Conservation (phyloP, 108 stramenopile genomes). For the Cyclostephanos invisitatus region DNA sequence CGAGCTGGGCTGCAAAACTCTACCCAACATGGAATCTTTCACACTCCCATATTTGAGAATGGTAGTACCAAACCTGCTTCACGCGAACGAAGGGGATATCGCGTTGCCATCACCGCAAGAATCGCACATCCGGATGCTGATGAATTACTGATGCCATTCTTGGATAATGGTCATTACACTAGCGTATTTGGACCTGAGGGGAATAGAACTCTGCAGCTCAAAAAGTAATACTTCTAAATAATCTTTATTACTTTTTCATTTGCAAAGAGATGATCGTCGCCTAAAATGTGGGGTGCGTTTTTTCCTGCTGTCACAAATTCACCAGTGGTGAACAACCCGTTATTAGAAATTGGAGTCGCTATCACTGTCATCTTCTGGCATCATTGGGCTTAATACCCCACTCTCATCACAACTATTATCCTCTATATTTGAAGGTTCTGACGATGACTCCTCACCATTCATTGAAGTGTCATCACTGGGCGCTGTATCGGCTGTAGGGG, state of each 20-base stretch:
- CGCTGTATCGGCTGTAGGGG: constrained; percentile 19
- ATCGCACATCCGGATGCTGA: constrained; percentile 13
- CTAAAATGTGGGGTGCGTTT: no score
- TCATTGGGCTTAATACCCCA: constrained; percentile 18
- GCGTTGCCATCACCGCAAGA: constrained; percentile 31
- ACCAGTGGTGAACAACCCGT: no score
- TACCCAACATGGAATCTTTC: constrained; percentile 34
- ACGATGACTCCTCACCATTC: constrained; percentile 32
- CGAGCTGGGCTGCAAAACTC: constrained; percentile 21
- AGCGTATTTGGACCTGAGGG: not conserved
- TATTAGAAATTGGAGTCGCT: constrained; percentile 26
- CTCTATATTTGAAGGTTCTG: constrained; percentile 24
- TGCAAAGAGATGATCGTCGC: no score
- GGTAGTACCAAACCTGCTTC: constrained; percentile 8
- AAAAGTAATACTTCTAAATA: constrained; percentile 6
- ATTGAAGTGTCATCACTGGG: constrained; percentile 18
- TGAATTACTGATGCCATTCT: not conserved
- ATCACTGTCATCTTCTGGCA: constrained; percentile 23
- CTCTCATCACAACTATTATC: constrained; percentile 18
- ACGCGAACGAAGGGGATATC: constrained; percentile 15
- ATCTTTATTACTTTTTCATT: no score
- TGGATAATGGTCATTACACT: not conserved
- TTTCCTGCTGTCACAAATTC: no score
- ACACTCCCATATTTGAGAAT: constrained; percentile 12
- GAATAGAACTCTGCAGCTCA: not conserved